Evolutionary conservation across 148 eudicot genomes (phyloP), one percentile per base, ranked within the genome.

Genomic region (Euryodendron excelsum): DNA sequence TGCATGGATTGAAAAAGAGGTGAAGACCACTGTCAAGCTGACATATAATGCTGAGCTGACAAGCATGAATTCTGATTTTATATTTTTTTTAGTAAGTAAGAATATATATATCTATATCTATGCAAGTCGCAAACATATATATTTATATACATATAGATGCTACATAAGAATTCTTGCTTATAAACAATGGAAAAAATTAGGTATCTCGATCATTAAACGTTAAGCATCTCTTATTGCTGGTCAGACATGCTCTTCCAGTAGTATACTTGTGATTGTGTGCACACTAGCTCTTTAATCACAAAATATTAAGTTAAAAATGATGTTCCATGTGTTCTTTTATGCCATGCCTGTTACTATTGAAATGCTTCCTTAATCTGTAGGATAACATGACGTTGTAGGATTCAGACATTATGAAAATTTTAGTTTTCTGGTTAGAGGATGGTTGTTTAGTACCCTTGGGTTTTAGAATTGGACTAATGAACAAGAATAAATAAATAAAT

Each of bases 1-100:
- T 92, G 84, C 95, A 66, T 96, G 99, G 99, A 96, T 96, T 78
- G 99, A 96, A 82, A 93, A 91, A 85, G 99, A 96, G 99, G 99
- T 93, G 82, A 45, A 77, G 18, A 71, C 36, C 18, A 60, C 39
- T 55, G 23, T 67, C 69, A 73, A 63, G 70, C 3, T 48, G 18
- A n/a, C 48, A 65, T 5, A 34, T 72, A n/a, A n/a, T n/a, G n/a
- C n/a, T n/a, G n/a, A n/a, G n/a, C n/a, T n/a, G n/a, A n/a, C n/a
- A n/a, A n/a, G n/a, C n/a, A n/a, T n/a, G n/a, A n/a, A n/a, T n/a
- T n/a, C n/a, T n/a, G n/a, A n/a, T n/a, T n/a, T n/a, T n/a, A n/a
- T n/a, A n/a, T n/a, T n/a, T n/a, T n/a, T n/a, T n/a, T n/a, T n/a
- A n/a, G n/a, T n/a, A n/a, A n/a, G n/a, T n/a, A n/a, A n/a, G n/a